Percentiles rank a stretch among this genome's conserved stretches.
Conservation (phyloP, 1,284 basidiomycete genomes). For the Ustilago cynodontis region DNA sequence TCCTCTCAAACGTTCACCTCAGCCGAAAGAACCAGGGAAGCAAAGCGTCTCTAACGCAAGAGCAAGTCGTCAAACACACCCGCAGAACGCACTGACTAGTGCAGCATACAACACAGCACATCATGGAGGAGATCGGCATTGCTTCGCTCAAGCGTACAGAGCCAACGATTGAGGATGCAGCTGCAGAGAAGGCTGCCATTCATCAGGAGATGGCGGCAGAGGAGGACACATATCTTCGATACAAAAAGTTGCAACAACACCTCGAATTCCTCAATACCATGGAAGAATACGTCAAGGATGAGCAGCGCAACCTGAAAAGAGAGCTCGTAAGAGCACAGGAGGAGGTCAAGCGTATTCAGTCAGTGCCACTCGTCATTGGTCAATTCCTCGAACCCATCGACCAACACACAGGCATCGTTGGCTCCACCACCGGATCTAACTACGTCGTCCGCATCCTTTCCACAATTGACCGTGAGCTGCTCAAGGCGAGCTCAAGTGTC, state of each 20-base stretch:
- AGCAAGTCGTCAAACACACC: not conserved
- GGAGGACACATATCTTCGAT: constrained; percentile 66
- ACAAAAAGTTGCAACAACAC: constrained; percentile 69
- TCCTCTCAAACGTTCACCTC: not conserved
- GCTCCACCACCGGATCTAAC: constrained; percentile 97
- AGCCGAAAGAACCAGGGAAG: not conserved
- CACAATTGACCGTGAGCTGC: constrained; percentile 94
- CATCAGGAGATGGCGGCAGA: constrained; percentile 61
- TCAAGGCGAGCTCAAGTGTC: constrained; percentile 96
- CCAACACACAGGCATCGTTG: constrained; percentile 96
- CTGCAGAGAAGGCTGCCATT: constrained; percentile 60
- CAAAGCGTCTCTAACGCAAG: not conserved
- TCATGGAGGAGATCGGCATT: constrained; percentile 69
- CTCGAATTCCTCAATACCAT: constrained; percentile 70
- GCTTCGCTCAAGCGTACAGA: constrained; percentile 49
- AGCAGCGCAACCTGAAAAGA: constrained; percentile 96
- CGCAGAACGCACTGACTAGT: not conserved
- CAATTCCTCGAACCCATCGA: constrained; percentile 99
- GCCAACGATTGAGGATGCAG: constrained; percentile 61
- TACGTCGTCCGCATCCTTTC: constrained; percentile 98
- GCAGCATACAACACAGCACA: not conserved
- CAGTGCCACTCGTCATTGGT: constrained; percentile 98
- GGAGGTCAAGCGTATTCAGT: constrained; percentile 99
- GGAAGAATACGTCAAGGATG: constrained; percentile 92
- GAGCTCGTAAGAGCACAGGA: constrained; percentile 98